Evolutionary conservation across 305 asterid species (phyloP).

Genomic region (Fraxinus nigra): DNA sequence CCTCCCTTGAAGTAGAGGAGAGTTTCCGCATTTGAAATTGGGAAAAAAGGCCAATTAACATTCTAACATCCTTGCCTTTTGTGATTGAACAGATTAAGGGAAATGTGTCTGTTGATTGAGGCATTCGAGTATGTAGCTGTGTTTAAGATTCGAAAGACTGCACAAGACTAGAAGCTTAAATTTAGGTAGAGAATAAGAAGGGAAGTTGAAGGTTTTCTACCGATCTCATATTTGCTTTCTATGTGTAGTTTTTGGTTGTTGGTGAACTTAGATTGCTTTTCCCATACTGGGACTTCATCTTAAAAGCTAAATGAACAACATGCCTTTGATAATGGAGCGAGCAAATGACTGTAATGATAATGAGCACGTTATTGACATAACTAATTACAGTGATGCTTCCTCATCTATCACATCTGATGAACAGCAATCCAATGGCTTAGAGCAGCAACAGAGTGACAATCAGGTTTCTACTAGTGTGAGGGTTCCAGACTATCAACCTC

Average conservation of each 20-base stretch:
- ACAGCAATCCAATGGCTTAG: slow-evolving; percentile 39
- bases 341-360: slow-evolving; percentile 30
- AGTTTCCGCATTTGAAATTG: neutral
- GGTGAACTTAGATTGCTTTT: slow-evolving; percentile 54
- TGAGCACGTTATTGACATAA: slow-evolving; percentile 67
- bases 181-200: slow-evolving; percentile 4
- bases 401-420: slow-evolving; percentile 57
- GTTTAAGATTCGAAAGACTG: slow-evolving; percentile 1
- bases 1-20: neutral
- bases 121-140: slow-evolving; percentile 17
- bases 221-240: slow-evolving; percentile 37
- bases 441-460: slow-evolving; percentile 48
- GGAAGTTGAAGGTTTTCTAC: slow-evolving; percentile 17
- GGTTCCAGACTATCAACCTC: slow-evolving; percentile 51
- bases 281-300: slow-evolving; percentile 55
- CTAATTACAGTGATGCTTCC: slow-evolving; percentile 53
- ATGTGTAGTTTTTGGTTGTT: slow-evolving; percentile 34
- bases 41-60: slow-evolving; percentile 4
- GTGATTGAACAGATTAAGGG: slow-evolving; percentile 26
- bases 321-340: slow-evolving; percentile 64
- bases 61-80: slow-evolving; percentile 19
- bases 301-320: slow-evolving; percentile 46
- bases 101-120: slow-evolving; percentile 22
- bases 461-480: slow-evolving; percentile 64
- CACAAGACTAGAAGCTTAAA: slow-evolving; percentile 1